phyloP scores from a whole-genome alignment of 345 rosid genomes.

The Heritiera littoralis region DNA sequence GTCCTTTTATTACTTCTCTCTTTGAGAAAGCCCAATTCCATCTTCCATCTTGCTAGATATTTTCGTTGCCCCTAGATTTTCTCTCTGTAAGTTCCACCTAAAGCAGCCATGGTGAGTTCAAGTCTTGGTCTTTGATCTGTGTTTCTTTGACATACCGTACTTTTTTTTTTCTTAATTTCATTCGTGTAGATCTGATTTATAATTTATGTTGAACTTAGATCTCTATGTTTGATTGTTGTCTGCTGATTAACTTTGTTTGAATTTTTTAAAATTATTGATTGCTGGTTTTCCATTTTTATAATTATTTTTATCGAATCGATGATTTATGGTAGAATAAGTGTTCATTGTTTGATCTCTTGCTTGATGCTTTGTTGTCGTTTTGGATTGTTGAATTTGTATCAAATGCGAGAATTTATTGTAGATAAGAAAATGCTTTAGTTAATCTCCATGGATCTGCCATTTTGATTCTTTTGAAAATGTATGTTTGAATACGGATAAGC shows the following conservation, averaged over 20 bases:
- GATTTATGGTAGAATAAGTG: not conserved
- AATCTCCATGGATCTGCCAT: not conserved
- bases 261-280: not conserved
- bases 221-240: not conserved
- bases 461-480: not conserved
- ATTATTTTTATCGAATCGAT: not conserved
- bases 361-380: not conserved
- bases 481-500: not conserved
- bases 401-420: not conserved
- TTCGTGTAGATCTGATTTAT: conserved; percentile 4
- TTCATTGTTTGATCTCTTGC: not conserved
- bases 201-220: not conserved
- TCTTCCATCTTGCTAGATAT: not conserved
- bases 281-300: not conserved
- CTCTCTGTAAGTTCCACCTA: not conserved
- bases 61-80: conserved; percentile 15
- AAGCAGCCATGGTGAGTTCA: conserved; percentile 1
- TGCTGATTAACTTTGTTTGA: not conserved
- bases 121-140: not conserved
- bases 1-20: not conserved
- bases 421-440: not conserved
- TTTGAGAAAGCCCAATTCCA: not conserved
- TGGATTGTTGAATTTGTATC: not conserved
- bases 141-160: not conserved
- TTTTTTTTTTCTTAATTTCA: not conserved